Percentiles rank a stretch among this genome's conserved stretches.
Conservation (phyloP, 352 stramenopile species). For the Pythium pyrilobum region DNA sequence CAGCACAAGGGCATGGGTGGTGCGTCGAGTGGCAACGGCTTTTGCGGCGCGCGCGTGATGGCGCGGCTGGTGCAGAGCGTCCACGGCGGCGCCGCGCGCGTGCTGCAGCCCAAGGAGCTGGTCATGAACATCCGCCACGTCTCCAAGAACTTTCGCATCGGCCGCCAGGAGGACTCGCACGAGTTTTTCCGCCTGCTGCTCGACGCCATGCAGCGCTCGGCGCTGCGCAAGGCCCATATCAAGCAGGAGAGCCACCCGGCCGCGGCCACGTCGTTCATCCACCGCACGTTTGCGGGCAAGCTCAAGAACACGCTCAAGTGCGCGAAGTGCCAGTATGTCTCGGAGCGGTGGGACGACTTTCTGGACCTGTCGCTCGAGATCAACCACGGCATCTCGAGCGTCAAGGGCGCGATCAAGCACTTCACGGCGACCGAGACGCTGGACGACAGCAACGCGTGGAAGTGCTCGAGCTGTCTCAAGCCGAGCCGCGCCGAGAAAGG, state of each 20-base stretch:
- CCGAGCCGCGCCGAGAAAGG: slow-evolving; percentile 75
- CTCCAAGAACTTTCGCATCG: slow-evolving; percentile 84
- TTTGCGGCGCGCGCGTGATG: slow-evolving; percentile 63
- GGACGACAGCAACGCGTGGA: slow-evolving; percentile 83
- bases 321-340: slow-evolving; percentile 75
- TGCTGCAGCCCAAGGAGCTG: slow-evolving; percentile 74
- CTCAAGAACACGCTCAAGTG: slow-evolving; percentile 83
- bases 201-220: slow-evolving; percentile 81
- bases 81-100: slow-evolving; percentile 29
- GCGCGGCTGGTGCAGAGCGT: slow-evolving; percentile 59
- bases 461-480: slow-evolving; percentile 77
- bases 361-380: slow-evolving; percentile 89
- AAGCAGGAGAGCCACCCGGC: slow-evolving; percentile 56
- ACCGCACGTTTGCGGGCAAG: slow-evolving; percentile 83
- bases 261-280: slow-evolving; percentile 71
- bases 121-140: slow-evolving; percentile 84
- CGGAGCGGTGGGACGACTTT: slow-evolving; percentile 80
- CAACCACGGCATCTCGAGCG: slow-evolving; percentile 57
- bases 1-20: slow-evolving; percentile 16
- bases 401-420: slow-evolving; percentile 71
- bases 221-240: slow-evolving; percentile 62
- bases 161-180: slow-evolving; percentile 88
- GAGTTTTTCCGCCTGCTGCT: slow-evolving; percentile 89
- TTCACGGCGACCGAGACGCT: slow-evolving; percentile 83
- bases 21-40: slow-evolving; percentile 12